These are phyloP conservation scores for Blastomyces silverae DNA, from an alignment of 2,329 filamentous ascomycete genomes.

Conservation along the genomic window DNA sequence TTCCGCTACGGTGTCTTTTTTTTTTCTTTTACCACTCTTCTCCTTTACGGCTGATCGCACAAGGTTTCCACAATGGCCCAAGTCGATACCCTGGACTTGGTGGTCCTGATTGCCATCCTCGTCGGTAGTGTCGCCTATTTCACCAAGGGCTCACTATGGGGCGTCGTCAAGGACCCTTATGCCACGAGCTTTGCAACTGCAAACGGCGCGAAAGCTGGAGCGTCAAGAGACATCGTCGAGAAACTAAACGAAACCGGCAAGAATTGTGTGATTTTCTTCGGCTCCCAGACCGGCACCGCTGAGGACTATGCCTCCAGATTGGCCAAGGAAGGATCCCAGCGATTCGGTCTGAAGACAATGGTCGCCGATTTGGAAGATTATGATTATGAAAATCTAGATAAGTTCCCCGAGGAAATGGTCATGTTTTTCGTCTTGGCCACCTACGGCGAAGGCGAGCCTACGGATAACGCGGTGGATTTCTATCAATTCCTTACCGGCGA, in stretches of 20 bases:
- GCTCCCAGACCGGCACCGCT: conserved; percentile 94
- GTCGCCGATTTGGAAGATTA: conserved; percentile 97
- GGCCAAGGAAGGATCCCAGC: conserved; percentile 93
- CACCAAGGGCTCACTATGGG: conserved; percentile 95
- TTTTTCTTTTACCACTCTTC: neutral
- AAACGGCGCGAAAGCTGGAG: conserved; percentile 65
- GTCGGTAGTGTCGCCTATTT: conserved; percentile 90
- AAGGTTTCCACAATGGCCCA: conserved; percentile 62
- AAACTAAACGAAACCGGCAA: conserved; percentile 94
- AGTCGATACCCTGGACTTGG: conserved; percentile 88
- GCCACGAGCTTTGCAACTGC: conserved; percentile 58
- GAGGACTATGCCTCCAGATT: conserved; percentile 96
- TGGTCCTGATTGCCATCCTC: conserved; percentile 80
- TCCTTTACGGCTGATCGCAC: neutral
- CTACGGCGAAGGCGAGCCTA: conserved; percentile 96
- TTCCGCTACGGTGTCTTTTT: no score
- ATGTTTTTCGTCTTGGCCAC: conserved; percentile 94
- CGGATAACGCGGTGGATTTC: conserved; percentile 97
- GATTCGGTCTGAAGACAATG: conserved; percentile 96
- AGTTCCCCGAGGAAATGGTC: conserved; percentile 80
- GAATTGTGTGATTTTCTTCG: conserved; percentile 98
- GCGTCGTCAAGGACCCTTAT: conserved; percentile 79
- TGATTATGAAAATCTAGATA: conserved; percentile 89
- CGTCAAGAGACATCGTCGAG: conserved; percentile 86
- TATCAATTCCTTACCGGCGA: conserved; percentile 90